phyloP scores from a whole-genome alignment of 768 basidiomycete genomes.

The Leccinum olivaceopallidum region DNA sequence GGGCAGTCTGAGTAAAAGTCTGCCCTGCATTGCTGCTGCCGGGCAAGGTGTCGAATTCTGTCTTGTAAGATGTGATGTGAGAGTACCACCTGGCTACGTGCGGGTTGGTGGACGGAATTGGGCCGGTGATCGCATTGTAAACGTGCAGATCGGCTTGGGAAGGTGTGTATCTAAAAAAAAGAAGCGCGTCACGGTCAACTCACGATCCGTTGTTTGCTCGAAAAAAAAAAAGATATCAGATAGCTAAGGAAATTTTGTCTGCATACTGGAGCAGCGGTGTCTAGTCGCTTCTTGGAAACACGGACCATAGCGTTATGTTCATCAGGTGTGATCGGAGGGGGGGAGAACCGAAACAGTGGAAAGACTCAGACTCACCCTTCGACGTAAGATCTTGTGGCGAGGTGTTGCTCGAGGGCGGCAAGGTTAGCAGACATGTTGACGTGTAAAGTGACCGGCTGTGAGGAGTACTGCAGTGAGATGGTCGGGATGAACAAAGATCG shows the following conservation, averaged over 20 bases:
- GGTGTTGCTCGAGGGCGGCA: slow-evolving; percentile 79
- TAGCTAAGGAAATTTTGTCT: slow-evolving; percentile 69
- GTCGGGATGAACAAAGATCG: slow-evolving; percentile 32
- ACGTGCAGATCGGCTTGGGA: slow-evolving; percentile 94
- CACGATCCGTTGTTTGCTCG: not conserved
- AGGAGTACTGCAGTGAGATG: slow-evolving; percentile 18
- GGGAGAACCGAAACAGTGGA: slow-evolving; percentile 7
- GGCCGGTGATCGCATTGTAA: slow-evolving; percentile 77
- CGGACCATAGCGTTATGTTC: slow-evolving; percentile 87
- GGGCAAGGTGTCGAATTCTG: slow-evolving; percentile 76
- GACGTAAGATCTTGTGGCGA: slow-evolving; percentile 83
- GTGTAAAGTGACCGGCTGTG: slow-evolving; percentile 12
- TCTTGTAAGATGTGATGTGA: slow-evolving; percentile 86
- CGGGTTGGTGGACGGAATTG: slow-evolving; percentile 64
- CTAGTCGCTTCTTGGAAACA: slow-evolving; percentile 96
- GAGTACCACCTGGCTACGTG: slow-evolving; percentile 89
- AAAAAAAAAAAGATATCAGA: slow-evolving; percentile 53
- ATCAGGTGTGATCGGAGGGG: slow-evolving; percentile 45
- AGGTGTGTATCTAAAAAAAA: slow-evolving; percentile 70
- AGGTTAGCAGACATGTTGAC: slow-evolving; percentile 66
- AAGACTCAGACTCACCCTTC: slow-evolving; percentile 72
- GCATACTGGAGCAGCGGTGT: slow-evolving; percentile 81
- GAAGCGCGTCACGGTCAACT: slow-evolving; percentile 9
- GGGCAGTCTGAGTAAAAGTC: slow-evolving; percentile 58
- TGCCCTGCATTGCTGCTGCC: slow-evolving; percentile 85